A percentile compares a stretch with the other conserved stretches of the same genome.
phyloP scores from a whole-genome alignment of 169 alveolate species.

The Plasmodium malariae region DNA sequence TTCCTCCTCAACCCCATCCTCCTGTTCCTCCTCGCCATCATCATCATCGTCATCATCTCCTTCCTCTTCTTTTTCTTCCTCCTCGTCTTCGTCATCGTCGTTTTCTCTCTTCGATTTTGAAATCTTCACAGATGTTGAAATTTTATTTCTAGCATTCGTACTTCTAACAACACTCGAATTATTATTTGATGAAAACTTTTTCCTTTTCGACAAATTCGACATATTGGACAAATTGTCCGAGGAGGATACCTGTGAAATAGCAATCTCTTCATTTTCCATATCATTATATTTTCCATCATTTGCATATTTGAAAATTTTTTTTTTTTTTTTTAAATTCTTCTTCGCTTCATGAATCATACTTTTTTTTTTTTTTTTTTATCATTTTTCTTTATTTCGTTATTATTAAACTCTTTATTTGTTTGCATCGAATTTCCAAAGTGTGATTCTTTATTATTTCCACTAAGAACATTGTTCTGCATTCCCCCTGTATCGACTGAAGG shows the following conservation, averaged over 20 bases:
- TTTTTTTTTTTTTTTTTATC: slow-evolving; percentile 43
- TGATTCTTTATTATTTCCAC: not conserved
- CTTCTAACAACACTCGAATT: not conserved
- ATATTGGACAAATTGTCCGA: slow-evolving; percentile 47
- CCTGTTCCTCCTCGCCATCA: slow-evolving; percentile 5
- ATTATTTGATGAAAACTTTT: slow-evolving; percentile 1
- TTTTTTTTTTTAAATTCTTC: slow-evolving; percentile 60
- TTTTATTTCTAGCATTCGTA: slow-evolving; percentile 12
- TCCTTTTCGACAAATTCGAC: slow-evolving; percentile 27
- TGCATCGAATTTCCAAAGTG: not conserved
- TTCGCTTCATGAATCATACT: slow-evolving; percentile 36
- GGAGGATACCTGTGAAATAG: slow-evolving; percentile 26
- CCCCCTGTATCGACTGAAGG: slow-evolving; percentile 33
- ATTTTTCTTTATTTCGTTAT: slow-evolving; percentile 10
- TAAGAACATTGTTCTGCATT: not conserved
- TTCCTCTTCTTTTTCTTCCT: not conserved
- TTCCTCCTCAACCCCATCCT: not conserved
- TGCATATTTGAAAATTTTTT: slow-evolving; percentile 46
- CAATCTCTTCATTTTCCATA: slow-evolving; percentile 18
- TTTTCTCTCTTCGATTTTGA: not conserved
- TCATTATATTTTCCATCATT: slow-evolving; percentile 29
- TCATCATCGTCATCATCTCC: not conserved
- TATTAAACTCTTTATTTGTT: slow-evolving; percentile 8
- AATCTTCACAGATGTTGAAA: not conserved
- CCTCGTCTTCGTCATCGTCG: not conserved